Evolutionary conservation across 805 yeast genomes (phyloP).

Genomic region (Ogataea wickerhamii): DNA sequence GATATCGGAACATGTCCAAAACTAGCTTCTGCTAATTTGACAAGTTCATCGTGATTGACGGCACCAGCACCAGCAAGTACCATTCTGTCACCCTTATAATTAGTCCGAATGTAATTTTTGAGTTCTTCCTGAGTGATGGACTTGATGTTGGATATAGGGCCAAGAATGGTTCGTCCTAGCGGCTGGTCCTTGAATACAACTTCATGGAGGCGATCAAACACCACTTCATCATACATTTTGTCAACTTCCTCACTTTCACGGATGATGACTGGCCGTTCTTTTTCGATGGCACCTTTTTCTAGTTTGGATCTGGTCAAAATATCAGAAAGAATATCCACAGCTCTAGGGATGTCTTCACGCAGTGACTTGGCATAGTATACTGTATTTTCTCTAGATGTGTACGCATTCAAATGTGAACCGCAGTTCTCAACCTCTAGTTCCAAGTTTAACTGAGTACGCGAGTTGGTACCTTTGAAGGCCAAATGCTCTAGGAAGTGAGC

Average conservation of each 20-base stretch:
- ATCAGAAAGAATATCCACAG: constrained; percentile 86
- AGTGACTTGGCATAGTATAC: constrained; percentile 93
- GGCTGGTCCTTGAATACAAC: constrained; percentile 89
- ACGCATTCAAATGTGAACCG: constrained; percentile 98
- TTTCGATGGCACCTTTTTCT: constrained; percentile 81
- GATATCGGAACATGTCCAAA: constrained; percentile 68
- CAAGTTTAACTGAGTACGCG: constrained; percentile 73
- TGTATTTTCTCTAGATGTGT: constrained; percentile 95
- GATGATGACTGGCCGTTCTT: constrained; percentile 93
- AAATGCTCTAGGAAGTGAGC: constrained; percentile 97
- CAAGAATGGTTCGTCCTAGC: constrained; percentile 92
- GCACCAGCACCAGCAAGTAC: constrained; percentile 97
- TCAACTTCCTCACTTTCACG: constrained; percentile 98
- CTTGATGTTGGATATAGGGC: constrained; percentile 86
- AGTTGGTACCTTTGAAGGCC: constrained; percentile 91
- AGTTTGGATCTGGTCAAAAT: constrained; percentile 82
- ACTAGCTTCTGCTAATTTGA: constrained; percentile 65
- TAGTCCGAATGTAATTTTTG: constrained; percentile 71
- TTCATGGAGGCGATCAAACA: constrained; percentile 93
- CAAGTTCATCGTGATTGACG: constrained; percentile 83
- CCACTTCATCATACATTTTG: constrained; percentile 97
- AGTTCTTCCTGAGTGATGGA: constrained; percentile 75
- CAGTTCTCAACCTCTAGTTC: constrained; percentile 94
- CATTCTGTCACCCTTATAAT: constrained; percentile 96
- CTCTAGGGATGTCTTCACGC: constrained; percentile 72